phyloP scores from a whole-genome alignment of 1,284 basidiomycete genomes.

The Ceratobasidium sp. region DNA sequence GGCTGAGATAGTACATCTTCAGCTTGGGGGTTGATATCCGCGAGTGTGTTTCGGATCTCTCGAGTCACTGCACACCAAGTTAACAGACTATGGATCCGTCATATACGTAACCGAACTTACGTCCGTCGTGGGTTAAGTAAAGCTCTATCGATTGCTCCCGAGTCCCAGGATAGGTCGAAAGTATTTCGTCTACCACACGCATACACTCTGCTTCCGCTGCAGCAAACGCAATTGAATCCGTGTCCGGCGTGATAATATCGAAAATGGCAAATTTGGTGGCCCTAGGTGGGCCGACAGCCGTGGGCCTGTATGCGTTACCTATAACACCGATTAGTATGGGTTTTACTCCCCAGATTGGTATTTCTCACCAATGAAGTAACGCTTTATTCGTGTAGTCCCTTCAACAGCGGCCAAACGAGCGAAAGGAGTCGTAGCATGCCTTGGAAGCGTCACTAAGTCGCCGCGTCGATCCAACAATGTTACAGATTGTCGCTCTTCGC shows the following conservation, averaged over 20 bases:
- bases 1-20: constrained; percentile 69
- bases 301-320: constrained; percentile 45
- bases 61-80: constrained; percentile 11
- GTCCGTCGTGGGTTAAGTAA: constrained; percentile 29
- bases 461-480: constrained; percentile 86
- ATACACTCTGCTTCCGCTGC: constrained; percentile 76
- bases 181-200: constrained; percentile 72
- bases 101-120: constrained; percentile 19
- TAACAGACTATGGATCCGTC: not conserved
- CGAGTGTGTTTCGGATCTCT: constrained; percentile 25
- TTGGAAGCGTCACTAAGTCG: constrained; percentile 84
- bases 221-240: constrained; percentile 70
- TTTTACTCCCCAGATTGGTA: constrained; percentile 2
- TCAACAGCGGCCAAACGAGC: constrained; percentile 85
- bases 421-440: constrained; percentile 84
- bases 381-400: constrained; percentile 85
- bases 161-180: constrained; percentile 75
- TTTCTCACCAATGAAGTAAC: constrained; percentile 82
- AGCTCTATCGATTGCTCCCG: constrained; percentile 37
- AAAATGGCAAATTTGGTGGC: constrained; percentile 79
- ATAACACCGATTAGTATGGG: not conserved
- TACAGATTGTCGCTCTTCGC: constrained; percentile 71
- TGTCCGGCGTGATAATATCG: constrained; percentile 82
- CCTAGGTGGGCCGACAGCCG: constrained; percentile 71
- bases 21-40: constrained; percentile 33